These are phyloP conservation scores for Proliferodiscus dingleyae DNA, from an alignment of 2,329 filamentous ascomycete species.

Conservation along the genomic window DNA sequence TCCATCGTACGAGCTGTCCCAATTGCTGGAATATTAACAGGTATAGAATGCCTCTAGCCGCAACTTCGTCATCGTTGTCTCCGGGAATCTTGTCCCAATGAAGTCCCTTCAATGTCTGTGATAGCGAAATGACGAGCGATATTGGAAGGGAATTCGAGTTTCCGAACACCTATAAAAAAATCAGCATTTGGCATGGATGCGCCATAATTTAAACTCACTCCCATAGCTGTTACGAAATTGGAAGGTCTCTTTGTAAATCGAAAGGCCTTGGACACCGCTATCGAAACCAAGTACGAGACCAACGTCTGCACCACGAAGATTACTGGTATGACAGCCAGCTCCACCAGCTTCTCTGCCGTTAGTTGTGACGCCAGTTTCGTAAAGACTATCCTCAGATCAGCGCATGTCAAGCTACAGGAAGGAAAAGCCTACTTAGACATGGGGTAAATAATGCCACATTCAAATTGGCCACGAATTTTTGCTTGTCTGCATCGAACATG, in stretches of 20 bases:
- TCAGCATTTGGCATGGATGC: conserved; percentile 10
- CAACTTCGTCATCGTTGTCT: conserved; percentile 94
- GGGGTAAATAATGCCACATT: conserved; percentile 97
- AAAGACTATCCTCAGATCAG: conserved; percentile 60
- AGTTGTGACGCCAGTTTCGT: conserved; percentile 94
- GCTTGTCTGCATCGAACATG: conserved; percentile 91
- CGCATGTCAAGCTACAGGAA: not conserved
- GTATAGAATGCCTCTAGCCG: conserved; percentile 88
- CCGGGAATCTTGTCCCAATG: conserved; percentile 90
- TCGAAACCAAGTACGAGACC: conserved; percentile 76
- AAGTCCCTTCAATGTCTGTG: conserved; percentile 83
- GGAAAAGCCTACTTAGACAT: conserved; percentile 69
- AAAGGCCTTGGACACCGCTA: conserved; percentile 67
- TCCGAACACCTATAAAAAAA: conserved; percentile 68
- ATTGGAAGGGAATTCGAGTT: conserved; percentile 98
- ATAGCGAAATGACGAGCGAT: conserved; percentile 88
- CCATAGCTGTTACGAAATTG: conserved; percentile 97
- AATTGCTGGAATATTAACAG: conserved; percentile 96
- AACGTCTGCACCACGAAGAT: conserved; percentile 87
- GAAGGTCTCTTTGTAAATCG: conserved; percentile 77
- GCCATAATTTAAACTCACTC: conserved; percentile 42
- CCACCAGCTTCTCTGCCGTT: conserved; percentile 81
- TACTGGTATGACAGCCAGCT: conserved; percentile 88
- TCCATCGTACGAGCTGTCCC: conserved; percentile 92
- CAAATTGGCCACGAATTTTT: conserved; percentile 94